Conservation (phyloP, 768 basidiomycete genomes). For the Lactifluus rugatus region DNA sequence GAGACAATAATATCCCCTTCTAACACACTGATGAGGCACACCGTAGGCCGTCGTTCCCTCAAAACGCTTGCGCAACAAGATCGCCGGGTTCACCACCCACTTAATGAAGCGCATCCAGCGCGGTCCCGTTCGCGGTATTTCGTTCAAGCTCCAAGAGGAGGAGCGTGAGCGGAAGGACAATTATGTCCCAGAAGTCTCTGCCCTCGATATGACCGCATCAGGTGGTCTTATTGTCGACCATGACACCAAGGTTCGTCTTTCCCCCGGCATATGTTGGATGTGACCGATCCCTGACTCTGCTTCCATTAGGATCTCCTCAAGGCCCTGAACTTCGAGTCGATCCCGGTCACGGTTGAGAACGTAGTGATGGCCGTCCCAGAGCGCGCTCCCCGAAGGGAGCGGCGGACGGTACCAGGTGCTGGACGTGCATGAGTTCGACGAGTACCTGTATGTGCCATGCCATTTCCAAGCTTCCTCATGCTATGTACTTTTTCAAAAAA, state of each 20-base stretch:
- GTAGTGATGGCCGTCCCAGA: conserved; percentile 59
- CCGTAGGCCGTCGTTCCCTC: conserved; percentile 84
- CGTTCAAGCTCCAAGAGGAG: conserved; percentile 99
- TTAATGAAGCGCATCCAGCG: conserved; percentile 99
- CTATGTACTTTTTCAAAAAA: conserved; percentile 6
- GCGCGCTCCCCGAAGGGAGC: conserved; percentile 62
- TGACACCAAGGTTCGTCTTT: conserved; percentile 76
- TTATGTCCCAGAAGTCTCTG: conserved; percentile 97
- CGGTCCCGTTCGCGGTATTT: conserved; percentile 97
- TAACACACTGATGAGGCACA: not conserved
- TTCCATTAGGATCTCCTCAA: conserved; percentile 67
- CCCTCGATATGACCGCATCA: conserved; percentile 62
- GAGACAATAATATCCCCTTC: conserved; percentile 3
- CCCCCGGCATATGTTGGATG: not conserved
- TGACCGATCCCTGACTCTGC: not conserved
- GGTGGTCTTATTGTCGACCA: conserved; percentile 79
- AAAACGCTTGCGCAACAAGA: conserved; percentile 99
- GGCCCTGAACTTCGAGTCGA: conserved; percentile 89
- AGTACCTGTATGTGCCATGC: not conserved
- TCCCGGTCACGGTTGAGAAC: conserved; percentile 60
- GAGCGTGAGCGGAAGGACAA: conserved; percentile 99
- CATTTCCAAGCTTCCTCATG: not conserved
- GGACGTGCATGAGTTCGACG: conserved; percentile 34
- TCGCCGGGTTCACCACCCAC: conserved; percentile 98
- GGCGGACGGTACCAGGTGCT: conserved; percentile 76